Evolutionary conservation across 2,329 filamentous ascomycete species (phyloP), one percentile per base, ranked within the genome.

Genomic region (Ceratocystis diversiconidia): DNA sequence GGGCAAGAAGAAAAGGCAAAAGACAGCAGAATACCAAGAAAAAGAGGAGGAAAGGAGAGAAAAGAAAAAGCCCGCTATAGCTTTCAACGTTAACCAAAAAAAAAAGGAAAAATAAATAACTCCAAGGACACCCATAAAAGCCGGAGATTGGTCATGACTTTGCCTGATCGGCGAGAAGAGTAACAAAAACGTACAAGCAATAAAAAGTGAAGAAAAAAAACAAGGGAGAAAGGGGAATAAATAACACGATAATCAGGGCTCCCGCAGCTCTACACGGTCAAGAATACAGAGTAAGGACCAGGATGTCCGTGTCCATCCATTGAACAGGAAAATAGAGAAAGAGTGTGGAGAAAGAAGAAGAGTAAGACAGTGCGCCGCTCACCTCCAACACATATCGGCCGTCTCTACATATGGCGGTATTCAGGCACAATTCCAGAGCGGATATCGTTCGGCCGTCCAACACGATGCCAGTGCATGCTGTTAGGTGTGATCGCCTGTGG

Each of bases 391-490:
- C 28, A 17, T 28, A 32, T 1, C 22, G 10, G 6, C 22, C 48
- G 52, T 12, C 41, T 22, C 41, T 22, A 55, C 32, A 64, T 55
- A 44, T 65, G 52, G 48, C 65, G 62, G 52, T 67, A 86, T 70
- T 86, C 84, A 19, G 88, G 88, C 3, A 92, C 82, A 22, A 89
- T 81, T 10, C 88, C 88, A 0, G 85, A 83, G 46, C 86, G 84
- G 66, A 88, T 78, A 52, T 87, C 84, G 67, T 85, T 80, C 41
- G 84, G 79, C 72, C 88, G 85, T 7, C 88, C 87, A 3, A 92
- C 76, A 7, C 88, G 87, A 69, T 92, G 87, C 72, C 94, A 89
- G 73, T 92, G 87, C 86, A 95, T 91, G 76, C 91, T 83, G 68
- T 84, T 81, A 63, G 88, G 85, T 79, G 77, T 76, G 73, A 82